phyloP scores from a whole-genome alignment of 2,329 filamentous ascomycete species.

The Lasiodiplodia citricola region DNA sequence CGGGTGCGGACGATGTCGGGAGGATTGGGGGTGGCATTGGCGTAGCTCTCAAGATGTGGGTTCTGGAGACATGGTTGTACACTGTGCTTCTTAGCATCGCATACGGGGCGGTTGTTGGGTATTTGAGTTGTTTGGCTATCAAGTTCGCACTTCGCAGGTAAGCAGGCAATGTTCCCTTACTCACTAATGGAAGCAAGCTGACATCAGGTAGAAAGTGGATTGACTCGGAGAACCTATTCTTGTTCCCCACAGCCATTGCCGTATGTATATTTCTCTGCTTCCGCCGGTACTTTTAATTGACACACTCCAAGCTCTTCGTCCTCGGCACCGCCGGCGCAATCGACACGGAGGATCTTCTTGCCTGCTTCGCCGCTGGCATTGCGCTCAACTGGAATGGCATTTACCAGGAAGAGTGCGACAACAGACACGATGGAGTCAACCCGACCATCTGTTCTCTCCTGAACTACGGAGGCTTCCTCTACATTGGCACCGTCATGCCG shows the following conservation, averaged over 20 bases:
- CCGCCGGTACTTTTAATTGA: neutral
- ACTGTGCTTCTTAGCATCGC: conserved; percentile 59
- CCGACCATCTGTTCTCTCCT: conserved; percentile 62
- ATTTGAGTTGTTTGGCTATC: conserved; percentile 53
- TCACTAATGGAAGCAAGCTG: too few species aligned
- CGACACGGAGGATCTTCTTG: conserved; percentile 66
- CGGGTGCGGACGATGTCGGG: neutral
- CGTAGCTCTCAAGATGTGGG: conserved; percentile 63
- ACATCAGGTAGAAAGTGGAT: conserved; percentile 35
- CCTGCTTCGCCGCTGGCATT: conserved; percentile 65
- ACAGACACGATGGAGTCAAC: conserved; percentile 67
- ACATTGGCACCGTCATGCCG: conserved; percentile 61
- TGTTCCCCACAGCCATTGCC: neutral
- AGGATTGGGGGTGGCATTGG: conserved; percentile 46
- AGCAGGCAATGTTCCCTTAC: too few species aligned
- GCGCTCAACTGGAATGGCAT: conserved; percentile 67
- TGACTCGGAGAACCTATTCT: neutral
- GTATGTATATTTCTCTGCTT: neutral
- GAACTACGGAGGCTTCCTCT: conserved; percentile 67
- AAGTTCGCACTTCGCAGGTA: conserved; percentile 38
- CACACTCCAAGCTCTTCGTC: conserved; percentile 55
- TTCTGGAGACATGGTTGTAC: conserved; percentile 66
- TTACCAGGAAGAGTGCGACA: conserved; percentile 62
- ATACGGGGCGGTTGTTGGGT: conserved; percentile 61
- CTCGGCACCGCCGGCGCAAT: conserved; percentile 63